Percentiles rank a stretch among this genome's conserved stretches.
Evolutionary conservation across 768 basidiomycete species (phyloP).

Genomic region (Neoboletus brunneissimus): DNA sequence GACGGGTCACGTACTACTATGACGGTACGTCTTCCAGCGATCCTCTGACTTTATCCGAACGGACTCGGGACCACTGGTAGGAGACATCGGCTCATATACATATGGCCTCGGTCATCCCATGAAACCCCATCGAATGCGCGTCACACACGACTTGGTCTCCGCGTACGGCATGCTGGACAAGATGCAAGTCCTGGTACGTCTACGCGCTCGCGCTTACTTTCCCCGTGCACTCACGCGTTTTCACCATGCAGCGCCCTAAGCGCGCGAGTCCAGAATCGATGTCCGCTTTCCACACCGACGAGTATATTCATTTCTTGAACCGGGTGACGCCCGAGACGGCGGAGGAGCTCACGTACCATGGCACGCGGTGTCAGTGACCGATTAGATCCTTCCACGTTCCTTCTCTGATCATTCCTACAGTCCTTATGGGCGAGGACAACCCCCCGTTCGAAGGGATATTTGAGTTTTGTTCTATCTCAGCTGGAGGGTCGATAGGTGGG

Average conservation of each 20-base stretch:
- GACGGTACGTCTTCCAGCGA: conserved; percentile 49
- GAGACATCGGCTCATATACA: conserved; percentile 70
- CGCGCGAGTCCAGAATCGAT: conserved; percentile 72
- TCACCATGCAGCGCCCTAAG: conserved; percentile 55
- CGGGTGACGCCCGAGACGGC: conserved; percentile 90
- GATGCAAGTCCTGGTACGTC: conserved; percentile 82
- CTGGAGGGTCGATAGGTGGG: conserved; percentile 90
- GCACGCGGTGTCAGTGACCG: conserved; percentile 68
- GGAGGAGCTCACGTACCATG: conserved; percentile 80
- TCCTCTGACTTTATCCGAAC: not conserved
- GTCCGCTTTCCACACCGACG: conserved; percentile 97
- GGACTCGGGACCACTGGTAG: conserved; percentile 40
- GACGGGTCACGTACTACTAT: conserved; percentile 78
- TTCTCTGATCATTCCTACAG: conserved; percentile 25
- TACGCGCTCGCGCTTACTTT: not conserved
- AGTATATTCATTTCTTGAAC: conserved; percentile 91
- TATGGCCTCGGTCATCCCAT: conserved; percentile 90
- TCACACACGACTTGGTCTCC: conserved; percentile 88
- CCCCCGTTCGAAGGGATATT: conserved; percentile 96
- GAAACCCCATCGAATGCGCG: conserved; percentile 94
- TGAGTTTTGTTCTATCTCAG: conserved; percentile 95
- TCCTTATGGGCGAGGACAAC: conserved; percentile 85
- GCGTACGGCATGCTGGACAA: conserved; percentile 92
- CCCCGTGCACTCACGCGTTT: not conserved
- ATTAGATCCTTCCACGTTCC: not conserved